Evolutionary conservation across 2,329 filamentous ascomycete genomes (phyloP).

Genomic region (Diaporthe aspalathi): DNA sequence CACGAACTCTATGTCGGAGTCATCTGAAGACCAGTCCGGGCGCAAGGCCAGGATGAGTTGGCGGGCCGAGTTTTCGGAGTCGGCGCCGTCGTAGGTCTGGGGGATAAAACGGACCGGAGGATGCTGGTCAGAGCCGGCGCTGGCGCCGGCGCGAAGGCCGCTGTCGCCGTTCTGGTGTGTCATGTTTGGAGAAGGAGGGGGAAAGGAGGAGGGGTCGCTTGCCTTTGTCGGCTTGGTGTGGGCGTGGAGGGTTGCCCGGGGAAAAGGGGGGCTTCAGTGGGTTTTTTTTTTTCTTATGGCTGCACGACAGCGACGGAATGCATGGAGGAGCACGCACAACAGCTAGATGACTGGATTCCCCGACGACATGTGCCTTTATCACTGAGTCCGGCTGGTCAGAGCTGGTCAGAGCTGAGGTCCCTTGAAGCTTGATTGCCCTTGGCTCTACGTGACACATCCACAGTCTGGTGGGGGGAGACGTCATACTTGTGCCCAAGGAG

Average conservation of each 20-base stretch:
- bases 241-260: conserved; percentile 20
- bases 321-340: conserved; percentile 17
- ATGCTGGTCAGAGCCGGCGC: conserved; percentile 53
- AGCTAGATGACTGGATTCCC: not conserved
- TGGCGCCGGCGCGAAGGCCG: conserved; percentile 51
- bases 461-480: conserved; percentile 22
- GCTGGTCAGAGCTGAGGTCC: conserved; percentile 19
- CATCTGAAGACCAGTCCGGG: conserved; percentile 77
- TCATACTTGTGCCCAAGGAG: conserved; percentile 18
- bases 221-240: conserved; percentile 20
- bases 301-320: not conserved
- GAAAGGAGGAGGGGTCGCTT: conserved; percentile 27
- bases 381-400: not conserved
- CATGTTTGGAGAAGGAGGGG: conserved; percentile 20
- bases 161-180: conserved; percentile 27
- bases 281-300: not conserved
- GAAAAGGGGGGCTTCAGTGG: conserved; percentile 13
- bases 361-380: conserved; percentile 5
- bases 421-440: not conserved
- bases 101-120: conserved; percentile 72
- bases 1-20: conserved; percentile 81
- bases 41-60: conserved; percentile 82
- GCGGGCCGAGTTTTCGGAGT: conserved; percentile 83
- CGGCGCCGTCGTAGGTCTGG: conserved; percentile 78
- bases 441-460: conserved; percentile 28